Evolutionary conservation across 1,284 basidiomycete genomes (phyloP), one percentile per base, ranked within the genome.

Genomic region (Ustilago lituana): DNA sequence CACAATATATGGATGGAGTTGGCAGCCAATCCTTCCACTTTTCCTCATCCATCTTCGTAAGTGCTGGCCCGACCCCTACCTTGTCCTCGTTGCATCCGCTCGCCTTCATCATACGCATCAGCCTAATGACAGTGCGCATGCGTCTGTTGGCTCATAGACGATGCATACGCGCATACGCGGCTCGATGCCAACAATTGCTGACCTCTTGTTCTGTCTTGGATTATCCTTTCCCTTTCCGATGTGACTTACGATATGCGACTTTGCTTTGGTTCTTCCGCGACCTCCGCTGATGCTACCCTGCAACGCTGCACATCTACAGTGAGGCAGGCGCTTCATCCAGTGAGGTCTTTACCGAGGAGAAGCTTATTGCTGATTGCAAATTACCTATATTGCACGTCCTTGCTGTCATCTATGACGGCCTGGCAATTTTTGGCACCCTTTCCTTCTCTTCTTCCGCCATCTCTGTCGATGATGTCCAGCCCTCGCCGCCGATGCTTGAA

Each of bases 361-460:
- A 77, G 73, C 68, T 67, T 69, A 75, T 72, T 77, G 75, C 75
- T 77, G 71, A 77, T 77, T 74, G 75, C 75, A 77, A 77, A 77
- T 73, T 72, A 77, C 72, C 71, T 72, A 77, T 73, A 73, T 69
- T 69, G 59, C 63, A 59, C 75, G 75, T 77, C 73, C 74, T 72
- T 71, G 53, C 64, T 70, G 73, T 73, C 59, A 63, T 67, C 67
- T 43, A 72, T 68, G 73, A 75, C 59, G 45, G 54, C 54, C 61
- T 74, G 68, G 73, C 75, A 77, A 77, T 77, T 77, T 77, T 77
- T 77, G 70, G 58, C 62, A 65, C 62, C 56, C 62, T 32, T 59
- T 51, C 17, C 41, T 38, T 55, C 31, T 37, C 62, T 58, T 65
- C 62, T 65, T 54, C 56, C 62, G 24, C 56, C 52, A 31, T 47